phyloP scores from a whole-genome alignment of 345 rosid genomes.

The Ceriops tagal region DNA sequence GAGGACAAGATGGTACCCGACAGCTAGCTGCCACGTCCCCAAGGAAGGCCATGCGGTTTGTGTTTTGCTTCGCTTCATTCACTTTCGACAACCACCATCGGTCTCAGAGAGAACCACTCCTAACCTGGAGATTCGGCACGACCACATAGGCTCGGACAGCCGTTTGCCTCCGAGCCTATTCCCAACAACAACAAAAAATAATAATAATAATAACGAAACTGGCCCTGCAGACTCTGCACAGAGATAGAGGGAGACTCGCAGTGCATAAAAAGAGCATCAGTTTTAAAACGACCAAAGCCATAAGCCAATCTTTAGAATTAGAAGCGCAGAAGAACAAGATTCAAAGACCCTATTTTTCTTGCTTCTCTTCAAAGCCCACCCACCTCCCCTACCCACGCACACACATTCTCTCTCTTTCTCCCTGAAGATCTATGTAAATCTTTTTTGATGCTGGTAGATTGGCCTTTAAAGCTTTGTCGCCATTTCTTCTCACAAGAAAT shows the following conservation, averaged over 20 bases:
- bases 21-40: too few species aligned
- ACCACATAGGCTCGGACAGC: conserved; percentile 30
- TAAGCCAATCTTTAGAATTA: conserved; percentile 4
- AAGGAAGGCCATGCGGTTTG: too few species aligned
- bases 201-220: neutral
- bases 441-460: conserved; percentile 30
- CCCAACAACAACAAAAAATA: neutral
- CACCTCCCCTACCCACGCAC: neutral
- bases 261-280: neutral
- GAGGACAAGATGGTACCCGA: too few species aligned
- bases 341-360: neutral
- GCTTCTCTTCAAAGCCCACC: conserved; percentile 25
- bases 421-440: neutral
- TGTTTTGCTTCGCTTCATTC: too few species aligned
- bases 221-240: neutral
- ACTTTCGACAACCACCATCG: too few species aligned
- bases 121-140: conserved; percentile 20
- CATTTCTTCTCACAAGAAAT: conserved; percentile 57
- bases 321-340: neutral
- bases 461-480: conserved; percentile 55
- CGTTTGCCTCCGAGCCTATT: conserved; percentile 14
- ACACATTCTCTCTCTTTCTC: neutral
- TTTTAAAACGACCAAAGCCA: neutral
- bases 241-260: neutral
- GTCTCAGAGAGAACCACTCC: conserved; percentile 1